Evolutionary conservation across 2,329 filamentous ascomycete species (phyloP).

Genomic region (Simplicillium sp.): DNA sequence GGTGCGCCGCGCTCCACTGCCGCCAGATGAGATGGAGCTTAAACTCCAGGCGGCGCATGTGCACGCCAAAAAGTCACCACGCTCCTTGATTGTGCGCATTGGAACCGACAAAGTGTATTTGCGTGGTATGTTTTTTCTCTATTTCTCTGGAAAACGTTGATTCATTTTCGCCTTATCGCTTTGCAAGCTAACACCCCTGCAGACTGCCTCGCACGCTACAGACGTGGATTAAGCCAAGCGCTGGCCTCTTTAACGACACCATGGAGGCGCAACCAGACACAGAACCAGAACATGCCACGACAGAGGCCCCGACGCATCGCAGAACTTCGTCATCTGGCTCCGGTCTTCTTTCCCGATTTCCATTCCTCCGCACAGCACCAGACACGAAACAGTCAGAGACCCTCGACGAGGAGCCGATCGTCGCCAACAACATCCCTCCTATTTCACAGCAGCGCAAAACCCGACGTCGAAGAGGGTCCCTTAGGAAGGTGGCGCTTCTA

Average conservation of each 20-base stretch:
- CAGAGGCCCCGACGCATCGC: conserved; percentile 8
- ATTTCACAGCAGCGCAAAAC: conserved; percentile 33
- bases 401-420: conserved; percentile 21
- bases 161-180: too few relatives aligned
- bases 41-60: too few relatives aligned
- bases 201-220: too few relatives aligned
- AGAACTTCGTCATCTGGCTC: conserved; percentile 46
- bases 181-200: too few relatives aligned
- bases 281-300: background rate
- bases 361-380: conserved; percentile 48
- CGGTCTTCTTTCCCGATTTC: conserved; percentile 58
- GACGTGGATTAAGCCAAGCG: too few relatives aligned
- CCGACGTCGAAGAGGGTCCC: conserved; percentile 70
- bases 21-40: too few relatives aligned
- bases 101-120: too few relatives aligned
- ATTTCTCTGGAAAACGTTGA: too few relatives aligned
- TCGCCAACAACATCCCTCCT: background rate
- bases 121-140: too few relatives aligned
- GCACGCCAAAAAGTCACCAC: too few relatives aligned
- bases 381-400: conserved; percentile 18
- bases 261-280: background rate
- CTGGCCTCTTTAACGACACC: background rate
- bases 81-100: too few relatives aligned
- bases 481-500: conserved; percentile 78
- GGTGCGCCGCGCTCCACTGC: too few relatives aligned